Evolutionary conservation across 192 early-diverging fungal genomes (phyloP).

Genomic region (Rhizoclosmatium globosum): DNA sequence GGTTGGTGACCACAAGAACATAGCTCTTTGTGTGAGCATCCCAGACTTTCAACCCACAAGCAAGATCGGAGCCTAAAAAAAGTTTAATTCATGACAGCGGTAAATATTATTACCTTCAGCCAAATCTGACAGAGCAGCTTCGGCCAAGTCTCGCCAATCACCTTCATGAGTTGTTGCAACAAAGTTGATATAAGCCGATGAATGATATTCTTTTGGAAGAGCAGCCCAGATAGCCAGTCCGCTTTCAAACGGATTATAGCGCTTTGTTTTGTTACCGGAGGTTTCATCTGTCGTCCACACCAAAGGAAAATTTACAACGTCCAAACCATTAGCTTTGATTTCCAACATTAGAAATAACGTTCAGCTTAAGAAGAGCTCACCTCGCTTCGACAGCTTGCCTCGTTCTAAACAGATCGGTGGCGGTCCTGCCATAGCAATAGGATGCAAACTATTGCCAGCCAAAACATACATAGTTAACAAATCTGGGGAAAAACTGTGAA

Average conservation of each 20-base stretch:
- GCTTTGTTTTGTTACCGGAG: conserved; percentile 3
- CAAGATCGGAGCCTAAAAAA: neutral
- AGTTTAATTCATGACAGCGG: neutral
- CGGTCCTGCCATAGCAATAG: neutral
- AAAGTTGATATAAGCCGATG: neutral
- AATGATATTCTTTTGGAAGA: neutral
- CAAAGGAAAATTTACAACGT: neutral
- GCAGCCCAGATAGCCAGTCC: neutral
- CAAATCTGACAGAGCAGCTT: neutral
- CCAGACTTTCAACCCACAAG: neutral
- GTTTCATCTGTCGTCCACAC: conserved; percentile 2
- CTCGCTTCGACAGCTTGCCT: neutral
- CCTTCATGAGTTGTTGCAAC: neutral
- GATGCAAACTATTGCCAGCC: no score
- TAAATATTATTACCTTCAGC: neutral
- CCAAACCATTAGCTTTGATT: neutral
- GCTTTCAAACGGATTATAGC: neutral
- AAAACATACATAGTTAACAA: neutral
- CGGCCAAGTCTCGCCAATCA: neutral
- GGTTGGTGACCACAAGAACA: neutral
- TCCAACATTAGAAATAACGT: neutral
- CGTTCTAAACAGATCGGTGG: neutral
- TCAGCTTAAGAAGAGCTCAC: neutral
- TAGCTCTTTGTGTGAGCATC: neutral
- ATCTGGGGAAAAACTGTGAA: neutral